Percentiles rank a stretch among this genome's conserved stretches.
Conservation (phyloP, 2,329 filamentous ascomycete species). For the Gaeumannomyces tritici region DNA sequence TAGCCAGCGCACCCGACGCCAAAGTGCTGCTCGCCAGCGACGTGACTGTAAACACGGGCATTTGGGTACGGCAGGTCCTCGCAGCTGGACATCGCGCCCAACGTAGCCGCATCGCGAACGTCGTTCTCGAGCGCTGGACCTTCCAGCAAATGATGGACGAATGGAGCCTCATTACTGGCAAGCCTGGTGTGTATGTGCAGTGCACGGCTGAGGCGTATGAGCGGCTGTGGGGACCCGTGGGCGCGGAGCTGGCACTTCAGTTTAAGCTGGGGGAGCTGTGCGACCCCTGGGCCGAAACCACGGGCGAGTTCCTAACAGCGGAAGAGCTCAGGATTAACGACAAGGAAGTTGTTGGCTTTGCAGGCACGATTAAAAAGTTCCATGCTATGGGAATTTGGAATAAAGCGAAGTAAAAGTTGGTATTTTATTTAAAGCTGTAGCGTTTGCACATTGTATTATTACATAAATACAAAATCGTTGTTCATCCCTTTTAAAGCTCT, state of each 20-base stretch:
- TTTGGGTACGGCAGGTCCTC: slow-evolving; percentile 15
- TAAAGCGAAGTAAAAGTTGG: too few relatives aligned
- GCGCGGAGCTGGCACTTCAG: slow-evolving; percentile 13
- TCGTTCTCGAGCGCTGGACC: slow-evolving; percentile 14
- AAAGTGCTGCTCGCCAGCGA: slow-evolving; percentile 15
- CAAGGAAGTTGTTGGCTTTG: too few relatives aligned
- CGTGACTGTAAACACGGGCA: slow-evolving; percentile 14
- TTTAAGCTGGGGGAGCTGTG: slow-evolving; percentile 14
- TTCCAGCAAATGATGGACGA: slow-evolving; percentile 13
- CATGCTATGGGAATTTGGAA: too few relatives aligned
- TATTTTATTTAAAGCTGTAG: too few relatives aligned
- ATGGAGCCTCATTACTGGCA: slow-evolving; percentile 15
- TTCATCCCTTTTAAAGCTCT: too few relatives aligned
- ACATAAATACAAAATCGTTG: too few relatives aligned
- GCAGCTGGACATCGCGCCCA: slow-evolving; percentile 7
- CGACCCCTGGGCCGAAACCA: slow-evolving; percentile 5
- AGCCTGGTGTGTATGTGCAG: slow-evolving; percentile 11
- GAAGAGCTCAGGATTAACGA: too few relatives aligned
- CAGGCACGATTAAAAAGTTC: too few relatives aligned
- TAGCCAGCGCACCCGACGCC: slow-evolving; percentile 4
- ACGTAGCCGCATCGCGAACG: slow-evolving; percentile 12
- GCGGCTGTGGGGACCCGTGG: slow-evolving; percentile 12
- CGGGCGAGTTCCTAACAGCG: too few relatives aligned
- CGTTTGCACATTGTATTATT: too few relatives aligned
- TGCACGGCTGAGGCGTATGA: slow-evolving; percentile 10